Conservation (phyloP, 345 rosid species). For the Kernera saxatilis region DNA sequence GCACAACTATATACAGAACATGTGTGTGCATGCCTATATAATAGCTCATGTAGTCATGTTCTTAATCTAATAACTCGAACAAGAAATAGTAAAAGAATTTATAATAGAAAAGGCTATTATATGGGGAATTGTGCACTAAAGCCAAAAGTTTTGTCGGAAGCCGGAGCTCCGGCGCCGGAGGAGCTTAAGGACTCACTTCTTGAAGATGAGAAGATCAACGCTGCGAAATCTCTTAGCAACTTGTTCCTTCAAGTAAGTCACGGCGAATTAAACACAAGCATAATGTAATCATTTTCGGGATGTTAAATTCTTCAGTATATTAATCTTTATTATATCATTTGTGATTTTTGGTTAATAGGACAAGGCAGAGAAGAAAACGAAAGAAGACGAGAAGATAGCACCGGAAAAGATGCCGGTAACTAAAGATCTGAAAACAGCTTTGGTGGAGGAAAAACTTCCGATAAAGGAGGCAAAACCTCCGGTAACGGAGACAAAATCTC, state of each 20-base stretch:
- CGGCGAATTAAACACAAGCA: neutral
- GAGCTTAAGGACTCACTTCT: slow-evolving; percentile 20
- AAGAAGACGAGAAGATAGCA: slow-evolving; percentile 9
- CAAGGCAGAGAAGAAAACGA: neutral
- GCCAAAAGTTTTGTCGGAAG: slow-evolving; percentile 17
- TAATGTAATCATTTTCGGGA: neutral
- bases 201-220: slow-evolving; percentile 11
- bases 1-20: neutral
- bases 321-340: neutral
- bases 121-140: slow-evolving; percentile 31
- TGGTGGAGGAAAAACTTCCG: neutral
- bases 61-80: neutral
- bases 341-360: neutral
- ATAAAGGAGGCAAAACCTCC: neutral
- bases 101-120: neutral
- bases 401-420: neutral
- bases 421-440: slow-evolving; percentile 7
- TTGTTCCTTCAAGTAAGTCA: slow-evolving; percentile 22
- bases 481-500: neutral
- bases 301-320: neutral
- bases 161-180: slow-evolving; percentile 21
- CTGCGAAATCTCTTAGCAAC: slow-evolving; percentile 26
- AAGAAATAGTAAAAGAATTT: neutral
- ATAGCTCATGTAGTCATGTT: neutral
- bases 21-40: slow-evolving; percentile 18